phyloP scores from a whole-genome alignment of 225 moss, liverwort and hornwort species.

The Asterella californica region DNA sequence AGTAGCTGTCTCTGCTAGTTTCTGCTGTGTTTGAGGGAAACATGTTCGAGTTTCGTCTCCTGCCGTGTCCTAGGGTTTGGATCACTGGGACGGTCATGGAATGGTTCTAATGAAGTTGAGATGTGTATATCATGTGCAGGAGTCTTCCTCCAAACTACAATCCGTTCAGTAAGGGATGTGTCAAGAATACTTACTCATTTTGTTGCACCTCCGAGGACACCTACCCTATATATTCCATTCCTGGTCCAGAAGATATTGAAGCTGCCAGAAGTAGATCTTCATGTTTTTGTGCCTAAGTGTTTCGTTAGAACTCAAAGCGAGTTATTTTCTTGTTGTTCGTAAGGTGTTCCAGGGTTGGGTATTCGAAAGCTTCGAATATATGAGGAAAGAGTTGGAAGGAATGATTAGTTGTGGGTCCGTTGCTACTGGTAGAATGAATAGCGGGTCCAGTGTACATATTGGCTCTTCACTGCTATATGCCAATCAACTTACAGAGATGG shows the following conservation, averaged over 20 bases:
- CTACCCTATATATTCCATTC: constrained; percentile 34
- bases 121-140: constrained; percentile 22
- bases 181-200: constrained; percentile 33
- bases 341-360: neutral
- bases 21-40: neutral
- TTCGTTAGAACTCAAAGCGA: neutral
- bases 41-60: neutral
- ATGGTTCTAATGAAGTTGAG: neutral
- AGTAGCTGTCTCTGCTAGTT: neutral
- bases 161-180: constrained; percentile 45
- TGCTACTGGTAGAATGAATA: neutral
- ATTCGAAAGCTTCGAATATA: neutral
- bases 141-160: constrained; percentile 25
- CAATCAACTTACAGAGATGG: neutral
- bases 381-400: neutral
- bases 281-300: constrained; percentile 19
- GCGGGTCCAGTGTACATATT: constrained; percentile 8
- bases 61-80: neutral
- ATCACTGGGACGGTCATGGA: neutral
- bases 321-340: neutral
- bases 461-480: neutral
- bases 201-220: constrained; percentile 37
- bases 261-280: constrained; percentile 17
- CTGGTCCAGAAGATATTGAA: constrained; percentile 34
- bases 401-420: neutral